These are phyloP conservation scores for Trichosporon sp. DNA, from an alignment of 1,284 basidiomycete genomes.

Conservation along the genomic window DNA sequence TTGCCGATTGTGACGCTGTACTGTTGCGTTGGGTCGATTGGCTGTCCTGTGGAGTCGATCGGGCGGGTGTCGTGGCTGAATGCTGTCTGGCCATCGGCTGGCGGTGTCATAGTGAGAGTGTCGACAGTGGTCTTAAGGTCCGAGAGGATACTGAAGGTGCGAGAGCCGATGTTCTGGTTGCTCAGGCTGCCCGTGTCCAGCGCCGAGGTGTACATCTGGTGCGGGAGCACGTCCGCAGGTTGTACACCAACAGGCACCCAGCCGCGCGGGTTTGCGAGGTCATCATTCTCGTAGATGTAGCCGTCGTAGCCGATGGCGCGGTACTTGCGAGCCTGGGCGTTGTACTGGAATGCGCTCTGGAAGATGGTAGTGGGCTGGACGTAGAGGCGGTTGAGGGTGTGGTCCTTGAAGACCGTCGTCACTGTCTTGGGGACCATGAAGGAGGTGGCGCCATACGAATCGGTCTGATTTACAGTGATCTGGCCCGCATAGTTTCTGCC, in stretches of 20 bases:
- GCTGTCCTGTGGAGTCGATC: background rate
- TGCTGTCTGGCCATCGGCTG: background rate
- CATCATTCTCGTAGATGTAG: background rate
- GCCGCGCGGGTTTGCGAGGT: background rate
- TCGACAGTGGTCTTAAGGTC: background rate
- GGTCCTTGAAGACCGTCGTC: background rate
- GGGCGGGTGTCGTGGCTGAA: background rate
- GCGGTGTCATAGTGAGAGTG: background rate
- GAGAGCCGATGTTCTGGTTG: background rate
- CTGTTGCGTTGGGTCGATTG: background rate
- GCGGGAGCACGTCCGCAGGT: background rate
- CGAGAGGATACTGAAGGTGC: background rate
- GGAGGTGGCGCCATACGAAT: too few species aligned
- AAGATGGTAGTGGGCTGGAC: background rate
- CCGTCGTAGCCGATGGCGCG: background rate
- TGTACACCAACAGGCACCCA: background rate
- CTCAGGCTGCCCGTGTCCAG: conserved; percentile 5
- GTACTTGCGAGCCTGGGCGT: conserved; percentile 3
- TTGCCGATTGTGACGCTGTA: background rate
- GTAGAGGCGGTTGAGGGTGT: background rate
- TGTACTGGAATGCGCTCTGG: background rate
- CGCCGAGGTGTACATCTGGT: background rate
- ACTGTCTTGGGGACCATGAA: too few species aligned
- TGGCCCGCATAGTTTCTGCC: background rate
- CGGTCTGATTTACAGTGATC: background rate